Evolutionary conservation across 192 early-diverging fungal species (phyloP).

Genomic region (Backusella macrospora): DNA sequence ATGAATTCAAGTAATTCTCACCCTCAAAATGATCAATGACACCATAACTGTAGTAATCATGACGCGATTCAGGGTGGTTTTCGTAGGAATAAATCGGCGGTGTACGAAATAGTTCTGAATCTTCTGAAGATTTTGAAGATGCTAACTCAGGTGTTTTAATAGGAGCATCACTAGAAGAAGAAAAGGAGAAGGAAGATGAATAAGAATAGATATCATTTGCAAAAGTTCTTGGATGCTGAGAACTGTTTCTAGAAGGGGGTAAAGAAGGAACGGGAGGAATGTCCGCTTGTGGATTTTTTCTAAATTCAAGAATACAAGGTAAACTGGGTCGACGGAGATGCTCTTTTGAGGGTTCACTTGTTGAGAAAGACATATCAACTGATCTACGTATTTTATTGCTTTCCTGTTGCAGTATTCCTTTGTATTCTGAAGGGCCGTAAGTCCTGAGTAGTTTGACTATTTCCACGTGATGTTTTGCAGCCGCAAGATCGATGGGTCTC

Average conservation of each 20-base stretch:
- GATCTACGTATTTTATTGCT: background rate
- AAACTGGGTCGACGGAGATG: constrained; percentile 35
- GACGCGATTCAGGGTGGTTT: constrained; percentile 2
- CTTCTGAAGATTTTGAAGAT: constrained; percentile 11
- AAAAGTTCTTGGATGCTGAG: background rate
- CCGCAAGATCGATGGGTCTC: constrained; percentile 48
- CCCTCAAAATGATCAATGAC: constrained; percentile 27
- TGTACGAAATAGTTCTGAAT: background rate
- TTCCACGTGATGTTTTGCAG: constrained; percentile 51
- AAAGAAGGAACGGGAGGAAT: constrained; percentile 18
- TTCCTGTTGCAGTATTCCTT: constrained; percentile 9
- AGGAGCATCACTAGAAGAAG: background rate
- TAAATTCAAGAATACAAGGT: constrained; percentile 35
- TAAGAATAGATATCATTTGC: background rate
- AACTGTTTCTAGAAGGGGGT: background rate
- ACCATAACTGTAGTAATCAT: constrained; percentile 30
- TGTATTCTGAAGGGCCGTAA: constrained; percentile 25
- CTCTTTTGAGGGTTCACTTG: constrained; percentile 16
- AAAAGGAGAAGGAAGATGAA: too few species aligned
- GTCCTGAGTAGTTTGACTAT: constrained; percentile 42
- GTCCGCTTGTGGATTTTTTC: constrained; percentile 16
- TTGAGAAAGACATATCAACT: background rate
- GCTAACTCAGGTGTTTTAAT: background rate
- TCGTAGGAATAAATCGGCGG: background rate
- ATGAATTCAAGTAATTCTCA: constrained; percentile 38